A percentile compares a stretch with the other conserved stretches of the same genome.
Evolutionary conservation across 768 basidiomycete genomes (phyloP).

Genomic region (Podaxis sp.): DNA sequence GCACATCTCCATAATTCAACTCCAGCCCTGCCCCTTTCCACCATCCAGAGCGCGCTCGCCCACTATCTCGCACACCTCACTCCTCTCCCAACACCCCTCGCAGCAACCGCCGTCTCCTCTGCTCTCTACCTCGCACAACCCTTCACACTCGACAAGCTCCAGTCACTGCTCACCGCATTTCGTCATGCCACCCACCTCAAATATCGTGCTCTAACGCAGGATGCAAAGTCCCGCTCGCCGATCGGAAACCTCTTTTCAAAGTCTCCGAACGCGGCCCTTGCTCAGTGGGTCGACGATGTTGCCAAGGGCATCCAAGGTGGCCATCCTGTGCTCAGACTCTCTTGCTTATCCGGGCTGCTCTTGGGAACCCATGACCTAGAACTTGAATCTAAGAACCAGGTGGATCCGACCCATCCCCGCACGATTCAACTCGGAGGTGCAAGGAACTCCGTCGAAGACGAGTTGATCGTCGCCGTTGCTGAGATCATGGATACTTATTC

Average conservation of each 20-base stretch:
- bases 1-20: slow-evolving; percentile 48
- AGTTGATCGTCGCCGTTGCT: slow-evolving; percentile 66
- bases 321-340: slow-evolving; percentile 57
- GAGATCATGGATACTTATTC: slow-evolving; percentile 68
- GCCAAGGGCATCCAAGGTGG: slow-evolving; percentile 66
- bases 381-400: slow-evolving; percentile 22
- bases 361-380: slow-evolving; percentile 60
- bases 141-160: slow-evolving; percentile 43
- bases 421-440: slow-evolving; percentile 21
- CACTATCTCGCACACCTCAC: slow-evolving; percentile 53
- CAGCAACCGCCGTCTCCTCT: slow-evolving; percentile 55
- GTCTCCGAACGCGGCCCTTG: slow-evolving; percentile 37
- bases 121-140: slow-evolving; percentile 48
- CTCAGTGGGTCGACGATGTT: slow-evolving; percentile 50
- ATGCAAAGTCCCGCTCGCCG: slow-evolving; percentile 30
- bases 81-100: slow-evolving; percentile 54
- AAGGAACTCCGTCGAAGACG: slow-evolving; percentile 54
- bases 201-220: slow-evolving; percentile 37
- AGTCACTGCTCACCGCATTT: slow-evolving; percentile 52
- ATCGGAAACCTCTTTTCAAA: slow-evolving; percentile 34
- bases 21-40: slow-evolving; percentile 42
- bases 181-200: slow-evolving; percentile 60
- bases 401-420: slow-evolving; percentile 5
- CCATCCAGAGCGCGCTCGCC: slow-evolving; percentile 54
- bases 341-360: slow-evolving; percentile 62